These are phyloP conservation scores for Halophytophthora batemanensis DNA, from an alignment of 352 stramenopile genomes.

Conservation along the genomic window DNA sequence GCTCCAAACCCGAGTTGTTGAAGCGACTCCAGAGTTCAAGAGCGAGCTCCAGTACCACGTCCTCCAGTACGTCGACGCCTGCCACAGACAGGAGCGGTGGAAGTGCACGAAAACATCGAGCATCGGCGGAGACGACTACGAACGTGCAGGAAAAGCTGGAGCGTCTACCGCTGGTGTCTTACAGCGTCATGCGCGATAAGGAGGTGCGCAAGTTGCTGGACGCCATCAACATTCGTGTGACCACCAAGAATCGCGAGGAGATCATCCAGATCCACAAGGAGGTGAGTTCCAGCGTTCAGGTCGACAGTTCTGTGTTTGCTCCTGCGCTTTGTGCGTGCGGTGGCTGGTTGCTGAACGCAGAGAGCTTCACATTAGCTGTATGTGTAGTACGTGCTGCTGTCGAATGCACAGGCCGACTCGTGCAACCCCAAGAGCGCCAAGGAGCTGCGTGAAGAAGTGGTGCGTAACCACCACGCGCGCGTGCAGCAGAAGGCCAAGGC, in stretches of 20 bases:
- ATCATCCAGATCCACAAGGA: constrained; percentile 90
- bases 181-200: constrained; percentile 86
- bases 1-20: constrained; percentile 68
- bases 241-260: constrained; percentile 72
- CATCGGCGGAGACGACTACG: constrained; percentile 3
- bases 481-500: constrained; percentile 61
- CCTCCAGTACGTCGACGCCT: constrained; percentile 17
- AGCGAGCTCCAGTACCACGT: constrained; percentile 1
- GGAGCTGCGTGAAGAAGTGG: constrained; percentile 66
- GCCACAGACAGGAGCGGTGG: constrained; percentile 18
- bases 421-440: constrained; percentile 63
- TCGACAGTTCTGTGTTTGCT: not conserved
- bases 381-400: constrained; percentile 68
- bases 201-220: constrained; percentile 75
- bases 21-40: constrained; percentile 24
- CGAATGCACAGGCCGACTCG: constrained; percentile 79
- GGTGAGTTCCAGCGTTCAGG: constrained; percentile 25
- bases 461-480: constrained; percentile 60
- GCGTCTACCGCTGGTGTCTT: constrained; percentile 73
- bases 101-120: constrained; percentile 4
- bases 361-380: too few relatives aligned
- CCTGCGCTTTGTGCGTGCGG: not conserved
- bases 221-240: constrained; percentile 52
- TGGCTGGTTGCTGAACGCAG: too few relatives aligned
- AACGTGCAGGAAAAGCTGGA: constrained; percentile 34